Percentiles rank a stretch among this genome's conserved stretches.
Conservation (phyloP, 352 stramenopile genomes). For the Globisporangium sylvaticum region DNA sequence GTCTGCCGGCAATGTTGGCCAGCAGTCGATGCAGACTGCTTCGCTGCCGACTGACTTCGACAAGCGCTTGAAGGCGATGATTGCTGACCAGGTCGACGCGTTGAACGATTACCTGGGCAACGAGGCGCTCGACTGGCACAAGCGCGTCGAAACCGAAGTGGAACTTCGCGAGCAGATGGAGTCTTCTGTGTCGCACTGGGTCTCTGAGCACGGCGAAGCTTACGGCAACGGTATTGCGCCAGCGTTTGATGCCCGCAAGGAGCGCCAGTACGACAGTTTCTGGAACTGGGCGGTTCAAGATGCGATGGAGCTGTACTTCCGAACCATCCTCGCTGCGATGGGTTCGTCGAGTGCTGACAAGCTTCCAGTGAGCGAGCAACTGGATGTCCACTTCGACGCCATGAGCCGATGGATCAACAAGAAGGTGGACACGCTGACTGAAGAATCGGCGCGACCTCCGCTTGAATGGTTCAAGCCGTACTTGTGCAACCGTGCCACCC, state of each 20-base stretch:
- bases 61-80: constrained; percentile 52
- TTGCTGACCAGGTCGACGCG: constrained; percentile 47
- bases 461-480: constrained; percentile 60
- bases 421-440: not conserved
- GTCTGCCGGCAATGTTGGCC: constrained; percentile 11
- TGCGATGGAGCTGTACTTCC: constrained; percentile 58
- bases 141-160: constrained; percentile 46
- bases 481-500: constrained; percentile 69
- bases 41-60: constrained; percentile 45
- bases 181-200: constrained; percentile 39
- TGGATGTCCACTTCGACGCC: not conserved
- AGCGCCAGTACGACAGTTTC: constrained; percentile 73
- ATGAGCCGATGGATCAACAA: not conserved
- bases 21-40: constrained; percentile 1
- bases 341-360: not conserved
- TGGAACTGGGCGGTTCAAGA: constrained; percentile 83
- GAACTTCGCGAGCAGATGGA: constrained; percentile 57
- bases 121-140: constrained; percentile 47
- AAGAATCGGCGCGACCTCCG: constrained; percentile 17
- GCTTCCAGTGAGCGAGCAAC: not conserved
- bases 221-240: constrained; percentile 50
- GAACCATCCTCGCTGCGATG: constrained; percentile 22
- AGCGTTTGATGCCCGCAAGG: constrained; percentile 70
- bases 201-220: constrained; percentile 52
- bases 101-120: constrained; percentile 47